These are phyloP conservation scores for Kodamaea restingae DNA, from an alignment of 805 yeast species.

Conservation along the genomic window DNA sequence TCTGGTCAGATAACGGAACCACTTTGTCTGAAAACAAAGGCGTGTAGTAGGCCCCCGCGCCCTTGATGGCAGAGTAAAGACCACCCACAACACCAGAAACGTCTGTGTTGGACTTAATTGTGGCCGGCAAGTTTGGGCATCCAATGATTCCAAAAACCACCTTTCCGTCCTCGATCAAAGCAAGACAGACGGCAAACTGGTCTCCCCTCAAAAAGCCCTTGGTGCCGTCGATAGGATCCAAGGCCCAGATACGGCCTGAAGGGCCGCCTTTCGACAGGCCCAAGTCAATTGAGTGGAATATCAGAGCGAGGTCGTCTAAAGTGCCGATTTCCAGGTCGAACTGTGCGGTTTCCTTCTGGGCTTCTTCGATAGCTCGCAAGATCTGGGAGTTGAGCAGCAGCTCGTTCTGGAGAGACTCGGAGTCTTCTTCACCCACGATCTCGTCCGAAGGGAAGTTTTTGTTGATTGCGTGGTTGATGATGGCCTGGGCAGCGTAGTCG, in stretches of 20 bases:
- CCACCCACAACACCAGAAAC: slow-evolving; percentile 55
- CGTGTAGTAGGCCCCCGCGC: slow-evolving; percentile 62
- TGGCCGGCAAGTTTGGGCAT: slow-evolving; percentile 81
- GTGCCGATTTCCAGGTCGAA: slow-evolving; percentile 34
- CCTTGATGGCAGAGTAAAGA: slow-evolving; percentile 63
- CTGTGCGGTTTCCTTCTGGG: slow-evolving; percentile 43
- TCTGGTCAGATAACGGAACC: slow-evolving; percentile 33
- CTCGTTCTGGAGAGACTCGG: slow-evolving; percentile 51
- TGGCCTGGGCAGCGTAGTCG: slow-evolving; percentile 94
- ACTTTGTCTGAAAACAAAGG: slow-evolving; percentile 31
- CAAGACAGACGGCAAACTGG: slow-evolving; percentile 94
- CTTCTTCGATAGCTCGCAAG: slow-evolving; percentile 52
- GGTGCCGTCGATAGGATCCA: slow-evolving; percentile 98
- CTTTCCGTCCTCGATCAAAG: slow-evolving; percentile 78
- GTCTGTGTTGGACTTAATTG: slow-evolving; percentile 33
- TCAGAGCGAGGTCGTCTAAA: slow-evolving; percentile 42
- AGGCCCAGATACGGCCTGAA: slow-evolving; percentile 87
- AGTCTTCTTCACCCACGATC: slow-evolving; percentile 93
- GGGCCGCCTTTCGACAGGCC: slow-evolving; percentile 81
- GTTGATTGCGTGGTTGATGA: slow-evolving; percentile 78
- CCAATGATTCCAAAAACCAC: slow-evolving; percentile 92
- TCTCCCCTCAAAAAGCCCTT: slow-evolving; percentile 93
- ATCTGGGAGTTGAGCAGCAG: slow-evolving; percentile 49
- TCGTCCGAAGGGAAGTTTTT: slow-evolving; percentile 78
- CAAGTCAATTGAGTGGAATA: slow-evolving; percentile 65